phyloP scores from a whole-genome alignment of 306 rosid genomes.

The Erythrophleum fordii region DNA sequence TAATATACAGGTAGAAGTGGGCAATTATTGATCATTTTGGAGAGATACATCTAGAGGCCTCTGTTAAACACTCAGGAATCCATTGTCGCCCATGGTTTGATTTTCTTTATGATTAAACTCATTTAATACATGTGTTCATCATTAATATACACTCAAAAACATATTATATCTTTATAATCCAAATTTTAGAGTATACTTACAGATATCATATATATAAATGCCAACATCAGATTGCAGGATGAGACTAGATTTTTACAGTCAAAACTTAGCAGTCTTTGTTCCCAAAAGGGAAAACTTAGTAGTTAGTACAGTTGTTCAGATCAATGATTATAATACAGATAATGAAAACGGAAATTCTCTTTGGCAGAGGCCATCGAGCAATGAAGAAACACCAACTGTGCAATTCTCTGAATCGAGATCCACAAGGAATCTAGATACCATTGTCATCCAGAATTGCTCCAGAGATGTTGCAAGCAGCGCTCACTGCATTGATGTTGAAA shows the following conservation, averaged over 20 bases:
- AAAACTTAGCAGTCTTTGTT: neutral
- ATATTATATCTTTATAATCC: neutral
- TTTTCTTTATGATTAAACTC: neutral
- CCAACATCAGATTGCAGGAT: slow-evolving; percentile 5
- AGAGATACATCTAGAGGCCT: neutral
- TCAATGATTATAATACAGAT: slow-evolving; percentile 25
- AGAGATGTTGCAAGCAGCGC: slow-evolving; percentile 43
- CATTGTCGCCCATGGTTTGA: neutral
- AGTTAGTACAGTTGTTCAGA: neutral
- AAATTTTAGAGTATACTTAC: neutral
- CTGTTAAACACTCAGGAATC: neutral
- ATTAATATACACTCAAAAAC: neutral
- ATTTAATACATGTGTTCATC: neutral
- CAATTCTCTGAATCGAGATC: slow-evolving; percentile 44
- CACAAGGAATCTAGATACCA: slow-evolving; percentile 38
- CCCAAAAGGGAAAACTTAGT: neutral
- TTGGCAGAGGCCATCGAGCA: slow-evolving; percentile 36
- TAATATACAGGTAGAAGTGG: slow-evolving; percentile 39
- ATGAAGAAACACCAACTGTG: slow-evolving; percentile 43
- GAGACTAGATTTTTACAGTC: neutral
- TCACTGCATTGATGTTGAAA: slow-evolving; percentile 40
- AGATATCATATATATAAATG: slow-evolving; percentile 5
- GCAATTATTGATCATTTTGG: slow-evolving; percentile 31
- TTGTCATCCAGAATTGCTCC: slow-evolving; percentile 33
- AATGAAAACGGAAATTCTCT: slow-evolving; percentile 25